Percentiles rank a stretch among this genome's conserved stretches.
These are phyloP conservation scores for Verbascum thapsus DNA, from an alignment of 257 asterid species.

Conservation along the genomic window DNA sequence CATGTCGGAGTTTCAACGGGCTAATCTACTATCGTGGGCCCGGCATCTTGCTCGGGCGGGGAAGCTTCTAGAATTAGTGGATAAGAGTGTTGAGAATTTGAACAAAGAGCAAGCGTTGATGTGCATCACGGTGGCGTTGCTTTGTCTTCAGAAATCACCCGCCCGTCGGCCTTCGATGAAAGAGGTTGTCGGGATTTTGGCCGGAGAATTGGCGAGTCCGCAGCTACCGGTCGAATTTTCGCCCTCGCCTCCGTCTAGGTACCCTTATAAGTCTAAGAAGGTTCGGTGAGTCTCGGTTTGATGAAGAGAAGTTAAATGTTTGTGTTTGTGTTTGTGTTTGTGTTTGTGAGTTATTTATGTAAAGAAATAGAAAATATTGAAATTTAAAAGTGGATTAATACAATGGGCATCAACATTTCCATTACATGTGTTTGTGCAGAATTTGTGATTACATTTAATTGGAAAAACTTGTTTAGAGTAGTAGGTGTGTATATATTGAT, in stretches of 20 bases:
- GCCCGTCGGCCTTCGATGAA: constrained; percentile 84
- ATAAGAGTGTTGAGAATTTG: constrained; percentile 50
- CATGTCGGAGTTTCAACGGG: constrained; percentile 86
- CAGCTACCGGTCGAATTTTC: constrained; percentile 87
- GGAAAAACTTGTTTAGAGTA: too few relatives aligned
- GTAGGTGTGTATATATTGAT: too few relatives aligned
- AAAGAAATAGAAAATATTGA: constrained; percentile 34
- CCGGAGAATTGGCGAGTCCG: constrained; percentile 69
- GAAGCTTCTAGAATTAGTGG: constrained; percentile 87
- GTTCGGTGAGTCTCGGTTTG: constrained; percentile 54
- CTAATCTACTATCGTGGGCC: constrained; percentile 93
- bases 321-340: constrained; percentile 35
- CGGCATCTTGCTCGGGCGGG: constrained; percentile 92
- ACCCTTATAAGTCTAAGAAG: constrained; percentile 69
- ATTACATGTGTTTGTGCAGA: neutral
- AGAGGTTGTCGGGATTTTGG: constrained; percentile 77
- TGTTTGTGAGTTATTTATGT: constrained; percentile 35
- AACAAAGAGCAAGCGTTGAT: constrained; percentile 72
- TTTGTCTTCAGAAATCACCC: constrained; percentile 88
- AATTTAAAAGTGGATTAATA: constrained; percentile 26
- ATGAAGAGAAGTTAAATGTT: constrained; percentile 17
- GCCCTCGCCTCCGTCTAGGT: constrained; percentile 69
- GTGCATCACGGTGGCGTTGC: constrained; percentile 83
- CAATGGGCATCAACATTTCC: constrained; percentile 19
- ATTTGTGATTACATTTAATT: neutral